Conservation (phyloP, 179 eudicot genomes). For the Amaranthus tricolor region DNA sequence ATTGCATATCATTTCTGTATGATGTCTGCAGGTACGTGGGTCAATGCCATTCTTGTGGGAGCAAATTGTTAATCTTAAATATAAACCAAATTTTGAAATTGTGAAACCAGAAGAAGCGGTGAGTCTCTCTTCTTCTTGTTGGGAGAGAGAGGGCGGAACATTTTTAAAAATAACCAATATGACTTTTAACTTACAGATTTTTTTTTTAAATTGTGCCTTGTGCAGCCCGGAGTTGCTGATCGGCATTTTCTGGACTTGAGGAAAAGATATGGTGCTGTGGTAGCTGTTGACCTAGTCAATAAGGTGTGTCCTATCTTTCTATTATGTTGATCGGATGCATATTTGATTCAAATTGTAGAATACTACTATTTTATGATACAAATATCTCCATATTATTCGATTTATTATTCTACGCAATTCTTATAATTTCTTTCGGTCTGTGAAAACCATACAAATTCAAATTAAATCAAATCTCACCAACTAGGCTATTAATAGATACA, state of each 20-base stretch:
- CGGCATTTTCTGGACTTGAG: constrained; percentile 84
- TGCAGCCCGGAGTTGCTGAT: constrained; percentile 85
- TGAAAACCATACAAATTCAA: too few species aligned
- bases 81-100: constrained; percentile 90
- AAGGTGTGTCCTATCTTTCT: constrained; percentile 45
- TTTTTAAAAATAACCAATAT: background rate
- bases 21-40: constrained; percentile 72
- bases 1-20: constrained; percentile 6
- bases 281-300: constrained; percentile 88
- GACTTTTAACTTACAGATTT: constrained; percentile 7
- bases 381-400: too few species aligned
- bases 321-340: background rate
- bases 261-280: constrained; percentile 92
- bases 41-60: constrained; percentile 97
- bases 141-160: background rate
- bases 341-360: background rate
- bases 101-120: constrained; percentile 78
- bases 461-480: too few species aligned
- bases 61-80: constrained; percentile 93
- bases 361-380: too few species aligned
- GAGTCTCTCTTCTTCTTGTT: constrained; percentile 27
- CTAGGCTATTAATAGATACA: too few species aligned
- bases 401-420: too few species aligned
- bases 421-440: too few species aligned
- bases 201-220: constrained; percentile 10